These are phyloP conservation scores for Aspergillus carlsbadensis DNA, from an alignment of 495 filamentous ascomycete species.

Conservation along the genomic window DNA sequence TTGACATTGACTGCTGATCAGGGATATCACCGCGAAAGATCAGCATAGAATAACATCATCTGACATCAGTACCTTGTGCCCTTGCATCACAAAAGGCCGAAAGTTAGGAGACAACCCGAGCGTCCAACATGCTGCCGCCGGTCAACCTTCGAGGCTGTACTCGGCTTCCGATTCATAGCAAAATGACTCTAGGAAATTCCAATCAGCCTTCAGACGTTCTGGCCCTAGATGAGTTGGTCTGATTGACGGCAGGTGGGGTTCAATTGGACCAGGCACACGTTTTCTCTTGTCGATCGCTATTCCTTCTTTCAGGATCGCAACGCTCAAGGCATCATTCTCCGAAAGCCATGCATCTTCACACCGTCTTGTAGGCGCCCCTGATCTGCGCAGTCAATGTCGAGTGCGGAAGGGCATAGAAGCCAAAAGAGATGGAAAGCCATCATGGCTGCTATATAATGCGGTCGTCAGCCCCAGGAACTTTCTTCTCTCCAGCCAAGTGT, in stretches of 20 bases:
- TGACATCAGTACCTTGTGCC: not conserved
- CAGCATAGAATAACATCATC: not conserved
- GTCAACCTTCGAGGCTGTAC: not conserved
- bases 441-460: slow-evolving; percentile 25
- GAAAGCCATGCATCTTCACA: not conserved
- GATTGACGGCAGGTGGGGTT: not conserved
- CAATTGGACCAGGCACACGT: not conserved
- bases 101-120: not conserved
- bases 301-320: not conserved
- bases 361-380: not conserved
- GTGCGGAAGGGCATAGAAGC: not conserved
- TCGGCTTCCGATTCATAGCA: too few species aligned
- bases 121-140: not conserved
- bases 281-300: slow-evolving; percentile 6
- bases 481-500: slow-evolving; percentile 19
- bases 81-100: not conserved
- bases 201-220: too few species aligned
- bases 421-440: not conserved
- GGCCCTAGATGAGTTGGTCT: not conserved
- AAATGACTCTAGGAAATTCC: too few species aligned
- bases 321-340: not conserved
- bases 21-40: not conserved
- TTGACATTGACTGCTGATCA: not conserved
- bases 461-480: not conserved
- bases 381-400: not conserved